phyloP scores from a whole-genome alignment of 768 basidiomycete genomes.

The Lactarius hengduanensis region DNA sequence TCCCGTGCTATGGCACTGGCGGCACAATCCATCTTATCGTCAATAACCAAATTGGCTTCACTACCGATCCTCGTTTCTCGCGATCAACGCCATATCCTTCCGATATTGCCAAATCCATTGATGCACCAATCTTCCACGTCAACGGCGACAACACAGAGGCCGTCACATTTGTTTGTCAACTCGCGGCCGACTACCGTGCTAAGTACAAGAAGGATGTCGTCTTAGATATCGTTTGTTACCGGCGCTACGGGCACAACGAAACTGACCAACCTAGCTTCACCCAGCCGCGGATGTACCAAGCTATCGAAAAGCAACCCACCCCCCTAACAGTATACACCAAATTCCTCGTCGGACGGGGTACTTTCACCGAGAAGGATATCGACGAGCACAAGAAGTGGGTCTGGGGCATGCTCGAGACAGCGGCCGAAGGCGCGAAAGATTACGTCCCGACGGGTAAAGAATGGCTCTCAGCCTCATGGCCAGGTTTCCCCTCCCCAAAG shows the following conservation, averaged over 20 bases:
- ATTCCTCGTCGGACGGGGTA: slow-evolving; percentile 83
- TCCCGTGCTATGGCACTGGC: slow-evolving; percentile 94
- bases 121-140: slow-evolving; percentile 98
- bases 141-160: slow-evolving; percentile 99
- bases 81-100: slow-evolving; percentile 98
- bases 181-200: slow-evolving; percentile 96
- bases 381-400: slow-evolving; percentile 99
- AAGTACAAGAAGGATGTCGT: slow-evolving; percentile 99
- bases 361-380: slow-evolving; percentile 94
- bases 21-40: slow-evolving; percentile 98
- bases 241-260: slow-evolving; percentile 99
- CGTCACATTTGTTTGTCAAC: slow-evolving; percentile 96
- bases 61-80: slow-evolving; percentile 95
- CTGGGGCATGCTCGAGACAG: slow-evolving; percentile 98
- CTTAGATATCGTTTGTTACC: slow-evolving; percentile 97
- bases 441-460: slow-evolving; percentile 94
- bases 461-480: slow-evolving; percentile 98
- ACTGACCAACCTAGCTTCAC: slow-evolving; percentile 99
- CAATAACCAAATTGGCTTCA: slow-evolving; percentile 99
- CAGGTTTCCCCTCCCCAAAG: slow-evolving; percentile 96
- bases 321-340: slow-evolving; percentile 90
- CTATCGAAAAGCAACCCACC: slow-evolving; percentile 91
- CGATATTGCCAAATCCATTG: slow-evolving; percentile 97
- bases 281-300: slow-evolving; percentile 98
- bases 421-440: slow-evolving; percentile 90